Percentiles rank a stretch among this genome's conserved stretches.
Evolutionary conservation across 345 rosid species (phyloP).

Genomic region (Nephelium lappaceum): DNA sequence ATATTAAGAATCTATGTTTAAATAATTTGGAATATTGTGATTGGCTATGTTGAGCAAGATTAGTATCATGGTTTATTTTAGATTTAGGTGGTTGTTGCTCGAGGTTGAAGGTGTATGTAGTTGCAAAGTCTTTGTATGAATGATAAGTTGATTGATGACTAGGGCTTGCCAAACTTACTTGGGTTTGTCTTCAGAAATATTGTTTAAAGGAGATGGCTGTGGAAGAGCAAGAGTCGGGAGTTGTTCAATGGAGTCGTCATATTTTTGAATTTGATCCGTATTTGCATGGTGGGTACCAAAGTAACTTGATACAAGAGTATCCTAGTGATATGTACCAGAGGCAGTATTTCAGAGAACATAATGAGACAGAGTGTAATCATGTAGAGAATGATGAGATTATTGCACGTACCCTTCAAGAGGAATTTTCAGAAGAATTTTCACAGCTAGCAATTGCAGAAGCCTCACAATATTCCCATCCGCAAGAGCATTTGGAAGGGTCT

Average conservation of each 20-base stretch:
- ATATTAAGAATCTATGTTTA: background rate
- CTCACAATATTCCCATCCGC: slow-evolving; percentile 36
- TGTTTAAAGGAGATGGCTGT: slow-evolving; percentile 33
- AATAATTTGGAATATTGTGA: background rate
- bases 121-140: background rate
- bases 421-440: slow-evolving; percentile 84
- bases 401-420: slow-evolving; percentile 83
- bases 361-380: slow-evolving; percentile 50
- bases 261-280: slow-evolving; percentile 59
- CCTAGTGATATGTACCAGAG: slow-evolving; percentile 32
- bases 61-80: background rate
- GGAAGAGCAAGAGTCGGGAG: slow-evolving; percentile 54
- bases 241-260: slow-evolving; percentile 56
- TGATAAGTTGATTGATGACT: background rate
- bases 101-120: background rate
- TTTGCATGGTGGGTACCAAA: slow-evolving; percentile 54
- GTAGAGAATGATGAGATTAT: slow-evolving; percentile 88
- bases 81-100: background rate
- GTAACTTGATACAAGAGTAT: slow-evolving; percentile 44
- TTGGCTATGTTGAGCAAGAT: background rate
- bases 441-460: slow-evolving; percentile 66
- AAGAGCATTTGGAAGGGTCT: slow-evolving; percentile 39
- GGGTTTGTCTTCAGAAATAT: slow-evolving; percentile 14
- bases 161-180: slow-evolving; percentile 2
- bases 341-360: slow-evolving; percentile 49